These are phyloP conservation scores for Takashimella tepidaria DNA, from an alignment of 1,284 basidiomycete genomes.

Conservation along the genomic window DNA sequence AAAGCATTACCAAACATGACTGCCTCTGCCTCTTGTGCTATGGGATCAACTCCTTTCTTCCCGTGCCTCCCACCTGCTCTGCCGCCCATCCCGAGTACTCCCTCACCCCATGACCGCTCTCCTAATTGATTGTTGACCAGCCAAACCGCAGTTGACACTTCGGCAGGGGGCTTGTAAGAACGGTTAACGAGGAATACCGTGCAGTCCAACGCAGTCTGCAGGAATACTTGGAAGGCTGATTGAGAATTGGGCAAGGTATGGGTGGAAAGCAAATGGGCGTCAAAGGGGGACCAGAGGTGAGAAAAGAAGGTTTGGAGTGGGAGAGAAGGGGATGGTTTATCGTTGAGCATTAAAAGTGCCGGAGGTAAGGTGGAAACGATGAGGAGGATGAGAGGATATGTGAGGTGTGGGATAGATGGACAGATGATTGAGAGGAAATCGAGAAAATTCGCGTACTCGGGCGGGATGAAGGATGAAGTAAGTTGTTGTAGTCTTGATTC, in stretches of 20 bases:
- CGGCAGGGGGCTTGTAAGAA: slow-evolving; percentile 7
- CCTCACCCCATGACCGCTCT: slow-evolving; percentile 34
- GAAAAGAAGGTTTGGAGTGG: slow-evolving; percentile 37
- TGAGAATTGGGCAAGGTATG: slow-evolving; percentile 32
- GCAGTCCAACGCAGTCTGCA: slow-evolving; percentile 31
- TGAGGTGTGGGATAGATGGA: slow-evolving; percentile 40
- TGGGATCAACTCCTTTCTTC: slow-evolving; percentile 10
- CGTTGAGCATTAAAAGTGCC: slow-evolving; percentile 26
- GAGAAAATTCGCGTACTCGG: slow-evolving; percentile 52
- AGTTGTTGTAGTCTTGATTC: slow-evolving; percentile 9
- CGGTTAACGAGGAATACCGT: slow-evolving; percentile 30
- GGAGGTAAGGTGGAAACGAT: slow-evolving; percentile 39
- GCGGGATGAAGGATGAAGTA: neutral
- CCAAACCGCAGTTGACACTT: slow-evolving; percentile 17
- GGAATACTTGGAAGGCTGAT: slow-evolving; percentile 41
- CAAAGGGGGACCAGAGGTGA: slow-evolving; percentile 43
- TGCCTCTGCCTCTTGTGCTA: slow-evolving; percentile 29
- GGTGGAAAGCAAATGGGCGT: slow-evolving; percentile 40
- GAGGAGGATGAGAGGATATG: slow-evolving; percentile 39
- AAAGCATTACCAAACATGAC: slow-evolving; percentile 25
- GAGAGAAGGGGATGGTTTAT: slow-evolving; percentile 10
- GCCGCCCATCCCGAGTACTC: slow-evolving; percentile 35
- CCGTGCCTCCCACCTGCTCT: slow-evolving; percentile 26
- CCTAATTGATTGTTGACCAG: slow-evolving; percentile 35
- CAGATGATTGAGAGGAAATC: slow-evolving; percentile 42